Base-by-base conservation (phyloP, 2,329 filamentous ascomycete genomes). In the Trichoderma cornu-damae region DNA sequence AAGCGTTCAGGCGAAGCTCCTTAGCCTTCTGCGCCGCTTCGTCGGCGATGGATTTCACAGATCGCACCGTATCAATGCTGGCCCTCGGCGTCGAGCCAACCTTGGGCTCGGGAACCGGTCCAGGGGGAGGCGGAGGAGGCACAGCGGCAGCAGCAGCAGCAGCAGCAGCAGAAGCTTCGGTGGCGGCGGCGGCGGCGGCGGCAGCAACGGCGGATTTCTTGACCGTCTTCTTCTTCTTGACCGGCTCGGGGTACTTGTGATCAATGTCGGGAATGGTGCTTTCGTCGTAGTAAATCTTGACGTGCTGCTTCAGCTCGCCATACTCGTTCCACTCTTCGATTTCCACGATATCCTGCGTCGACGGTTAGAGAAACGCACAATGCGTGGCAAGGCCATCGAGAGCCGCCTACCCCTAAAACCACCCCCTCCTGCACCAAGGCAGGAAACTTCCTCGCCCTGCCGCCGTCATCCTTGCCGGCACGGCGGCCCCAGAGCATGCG, bases 241-340 rank as follows among this genome's bases (percentile, higher is more conserved):
- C 66, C 54, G 72, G 70, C 34, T 74, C 72, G 43, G 76, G 75
- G 14, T 79, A 77, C 52, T 79, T 77, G 64, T 81, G 71, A 74
- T 76, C 70, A 73, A 81, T 78, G 69, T 77, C 69, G 32, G 81
- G 79, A 63, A 83, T 81, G 48, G 81, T 84, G 66, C 75, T 76
- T 63, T 85, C 82, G 73, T 85, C 82, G 69, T 81, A 81, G 73
- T 81, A 83, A 64, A 87, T 82, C 60, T 79, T 85, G 65, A 97
- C 84, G 66, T 93, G 88, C 73, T 93, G 84, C 72, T 91, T 90
- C 61, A 99, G 82, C 75, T 97, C 93, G 73, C 91, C 91, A 73
- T 95, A 96, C 72, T 99, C 94, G 77, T 99, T 99, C 94, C 93
- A 97, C 70, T 99, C 94, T 74, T 99, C 94, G 62, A 97, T 85